Conservation (phyloP, 2,329 filamentous ascomycete species). For the Colletotrichum plurivorum region DNA sequence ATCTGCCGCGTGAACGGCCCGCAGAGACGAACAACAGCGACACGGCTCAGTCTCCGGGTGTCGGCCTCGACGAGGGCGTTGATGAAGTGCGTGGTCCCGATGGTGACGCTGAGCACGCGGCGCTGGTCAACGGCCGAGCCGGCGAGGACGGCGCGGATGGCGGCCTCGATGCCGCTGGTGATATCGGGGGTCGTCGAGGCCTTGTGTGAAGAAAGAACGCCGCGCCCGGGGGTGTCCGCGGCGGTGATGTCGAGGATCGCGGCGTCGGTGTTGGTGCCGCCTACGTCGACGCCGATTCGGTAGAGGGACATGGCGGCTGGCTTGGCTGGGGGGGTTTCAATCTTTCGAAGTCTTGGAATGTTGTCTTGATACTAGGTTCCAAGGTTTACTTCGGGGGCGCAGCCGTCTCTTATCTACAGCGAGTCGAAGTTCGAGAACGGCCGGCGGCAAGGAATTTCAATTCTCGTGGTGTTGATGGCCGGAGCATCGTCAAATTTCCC, state of each 20-base stretch:
- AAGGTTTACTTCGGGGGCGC: not conserved
- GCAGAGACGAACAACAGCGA: constrained; percentile 62
- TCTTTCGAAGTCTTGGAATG: too few species aligned
- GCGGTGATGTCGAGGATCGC: constrained; percentile 60
- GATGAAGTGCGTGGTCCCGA: constrained; percentile 66
- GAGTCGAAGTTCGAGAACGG: not conserved
- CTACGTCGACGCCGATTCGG: constrained; percentile 60
- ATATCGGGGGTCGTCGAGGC: constrained; percentile 65
- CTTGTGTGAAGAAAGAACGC: constrained; percentile 63
- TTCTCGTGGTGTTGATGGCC: not conserved
- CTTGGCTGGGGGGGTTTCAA: too few species aligned
- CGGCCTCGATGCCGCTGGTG: constrained; percentile 62
- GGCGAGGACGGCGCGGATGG: constrained; percentile 59
- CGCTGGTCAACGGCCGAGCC: constrained; percentile 53
- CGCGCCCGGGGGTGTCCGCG: constrained; percentile 51
- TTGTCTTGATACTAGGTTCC: too few species aligned
- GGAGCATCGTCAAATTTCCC: not conserved
- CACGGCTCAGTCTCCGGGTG: constrained; percentile 56
- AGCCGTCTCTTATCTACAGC: not conserved
- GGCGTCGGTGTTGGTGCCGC: constrained; percentile 59
- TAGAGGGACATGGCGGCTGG: constrained; percentile 52
- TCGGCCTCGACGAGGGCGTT: constrained; percentile 64
- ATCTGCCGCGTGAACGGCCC: constrained; percentile 60
- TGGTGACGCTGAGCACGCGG: constrained; percentile 61
- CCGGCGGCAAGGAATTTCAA: not conserved